Conservation (phyloP, 1,284 basidiomycete genomes). For the Irpex sp. region DNA sequence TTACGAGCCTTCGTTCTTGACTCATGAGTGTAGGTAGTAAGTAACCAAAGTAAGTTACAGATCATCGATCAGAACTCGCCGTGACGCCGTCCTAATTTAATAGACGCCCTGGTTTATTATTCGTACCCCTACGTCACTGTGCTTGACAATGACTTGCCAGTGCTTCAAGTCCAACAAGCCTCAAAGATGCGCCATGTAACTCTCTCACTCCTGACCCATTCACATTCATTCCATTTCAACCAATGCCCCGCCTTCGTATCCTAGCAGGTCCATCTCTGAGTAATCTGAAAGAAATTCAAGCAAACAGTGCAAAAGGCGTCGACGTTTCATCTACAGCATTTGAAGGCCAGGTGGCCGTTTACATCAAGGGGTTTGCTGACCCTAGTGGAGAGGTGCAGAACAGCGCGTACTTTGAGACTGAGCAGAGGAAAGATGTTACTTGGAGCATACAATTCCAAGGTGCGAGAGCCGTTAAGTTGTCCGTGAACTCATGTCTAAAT, state of each 20-base stretch:
- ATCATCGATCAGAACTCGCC: no score
- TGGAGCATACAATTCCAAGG: constrained; percentile 87
- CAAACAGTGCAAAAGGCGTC: constrained; percentile 55
- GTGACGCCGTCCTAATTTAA: no score
- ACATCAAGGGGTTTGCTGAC: constrained; percentile 69
- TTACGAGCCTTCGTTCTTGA: no score
- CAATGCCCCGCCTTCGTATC: constrained; percentile 57
- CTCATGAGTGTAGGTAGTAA: no score
- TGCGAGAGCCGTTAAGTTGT: constrained; percentile 21
- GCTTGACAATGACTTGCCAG: no score
- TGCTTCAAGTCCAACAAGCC: no score
- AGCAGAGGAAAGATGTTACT: constrained; percentile 62
- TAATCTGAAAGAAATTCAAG: constrained; percentile 49
- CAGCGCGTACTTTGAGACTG: constrained; percentile 58
- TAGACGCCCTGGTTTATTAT: no score
- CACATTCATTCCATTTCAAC: not conserved
- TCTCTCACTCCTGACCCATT: not conserved
- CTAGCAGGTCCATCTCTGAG: constrained; percentile 54
- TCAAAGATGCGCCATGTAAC: not conserved
- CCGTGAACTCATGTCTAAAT: not conserved
- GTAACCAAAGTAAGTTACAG: no score
- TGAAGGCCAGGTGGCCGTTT: constrained; percentile 66
- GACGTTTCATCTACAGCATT: constrained; percentile 55
- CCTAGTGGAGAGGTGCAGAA: constrained; percentile 39
- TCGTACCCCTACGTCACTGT: not conserved